Percentiles rank a stretch among this genome's conserved stretches.
phyloP scores from a whole-genome alignment of 352 stramenopile genomes.

The Phytophthora fragariae region DNA sequence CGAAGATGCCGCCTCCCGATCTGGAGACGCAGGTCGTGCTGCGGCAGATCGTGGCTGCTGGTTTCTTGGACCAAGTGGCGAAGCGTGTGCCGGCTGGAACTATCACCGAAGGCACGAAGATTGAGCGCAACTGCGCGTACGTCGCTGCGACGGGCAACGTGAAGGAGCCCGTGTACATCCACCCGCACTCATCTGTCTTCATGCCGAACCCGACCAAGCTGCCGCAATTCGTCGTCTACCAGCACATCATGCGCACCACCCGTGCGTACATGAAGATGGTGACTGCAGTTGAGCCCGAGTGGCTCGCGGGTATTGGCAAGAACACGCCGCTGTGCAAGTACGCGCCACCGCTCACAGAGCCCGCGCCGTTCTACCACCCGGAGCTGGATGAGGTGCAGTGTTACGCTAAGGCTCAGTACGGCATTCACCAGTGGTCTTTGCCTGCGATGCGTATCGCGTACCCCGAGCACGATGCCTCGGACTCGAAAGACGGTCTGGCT shows the following conservation, averaged over 20 bases:
- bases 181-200: conserved; percentile 87
- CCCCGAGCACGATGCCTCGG: conserved; percentile 41
- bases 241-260: conserved; percentile 78
- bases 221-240: conserved; percentile 79
- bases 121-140: conserved; percentile 87
- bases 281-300: conserved; percentile 97
- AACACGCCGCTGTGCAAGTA: conserved; percentile 80
- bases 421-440: conserved; percentile 71
- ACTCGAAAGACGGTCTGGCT: conserved; percentile 49
- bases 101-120: conserved; percentile 82
- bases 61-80: conserved; percentile 87
- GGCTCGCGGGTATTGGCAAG: conserved; percentile 91
- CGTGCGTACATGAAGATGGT: conserved; percentile 97
- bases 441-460: conserved; percentile 68
- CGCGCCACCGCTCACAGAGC: conserved; percentile 63
- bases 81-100: conserved; percentile 74
- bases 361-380: conserved; percentile 66
- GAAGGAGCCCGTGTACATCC: conserved; percentile 84
- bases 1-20: conserved; percentile 75
- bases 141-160: conserved; percentile 62
- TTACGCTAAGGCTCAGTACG: conserved; percentile 82
- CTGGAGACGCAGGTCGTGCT: conserved; percentile 64
- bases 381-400: conserved; percentile 76
- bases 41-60: conserved; percentile 79
- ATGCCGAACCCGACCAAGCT: conserved; percentile 72